A percentile compares a stretch with the other conserved stretches of the same genome.
These are phyloP conservation scores for Colletotrichum theobromicola DNA, from an alignment of 2,329 filamentous ascomycete species.

Conservation along the genomic window DNA sequence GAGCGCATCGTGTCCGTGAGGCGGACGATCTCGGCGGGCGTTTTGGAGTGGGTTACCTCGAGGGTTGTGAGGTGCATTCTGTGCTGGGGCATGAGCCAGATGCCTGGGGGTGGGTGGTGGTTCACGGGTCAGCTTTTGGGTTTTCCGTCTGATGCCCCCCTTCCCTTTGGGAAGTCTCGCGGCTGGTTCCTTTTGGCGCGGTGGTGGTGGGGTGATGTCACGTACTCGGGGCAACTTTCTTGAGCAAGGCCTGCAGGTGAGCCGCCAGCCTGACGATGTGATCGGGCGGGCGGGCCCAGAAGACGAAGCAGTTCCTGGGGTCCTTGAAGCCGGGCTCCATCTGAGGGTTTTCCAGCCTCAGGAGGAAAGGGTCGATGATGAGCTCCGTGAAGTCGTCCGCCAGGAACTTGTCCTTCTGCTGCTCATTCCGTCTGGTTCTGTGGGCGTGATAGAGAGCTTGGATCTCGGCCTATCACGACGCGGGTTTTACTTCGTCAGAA, in stretches of 20 bases:
- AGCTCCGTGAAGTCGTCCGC: conserved; percentile 71
- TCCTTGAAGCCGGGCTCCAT: conserved; percentile 75
- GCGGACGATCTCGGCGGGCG: conserved; percentile 68
- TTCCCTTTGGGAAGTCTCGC: not conserved
- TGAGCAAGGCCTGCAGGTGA: conserved; percentile 71
- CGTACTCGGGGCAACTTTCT: conserved; percentile 72
- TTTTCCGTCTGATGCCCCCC: not conserved
- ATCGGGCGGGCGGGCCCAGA: conserved; percentile 85
- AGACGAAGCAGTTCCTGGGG: conserved; percentile 79
- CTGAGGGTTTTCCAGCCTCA: conserved; percentile 68
- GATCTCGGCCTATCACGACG: conserved; percentile 61
- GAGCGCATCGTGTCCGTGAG: conserved; percentile 65
- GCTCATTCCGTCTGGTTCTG: conserved; percentile 74
- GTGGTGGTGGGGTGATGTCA: not conserved
- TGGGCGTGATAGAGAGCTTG: conserved; percentile 77
- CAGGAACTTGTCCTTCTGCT: conserved; percentile 78
- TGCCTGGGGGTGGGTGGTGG: conserved; percentile 48
- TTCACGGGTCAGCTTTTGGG: not conserved
- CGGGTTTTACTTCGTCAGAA: not conserved
- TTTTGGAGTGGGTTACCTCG: conserved; percentile 83
- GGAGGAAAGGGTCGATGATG: conserved; percentile 76
- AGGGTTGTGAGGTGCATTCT: conserved; percentile 85
- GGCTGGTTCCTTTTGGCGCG: not conserved
- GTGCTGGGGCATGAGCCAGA: conserved; percentile 86
- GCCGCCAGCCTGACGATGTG: conserved; percentile 72